Evolutionary conservation across 2,329 filamentous ascomycete species (phyloP), one percentile per base, ranked within the genome.

Genomic region (Magnaporthiopsis rhizophila): DNA sequence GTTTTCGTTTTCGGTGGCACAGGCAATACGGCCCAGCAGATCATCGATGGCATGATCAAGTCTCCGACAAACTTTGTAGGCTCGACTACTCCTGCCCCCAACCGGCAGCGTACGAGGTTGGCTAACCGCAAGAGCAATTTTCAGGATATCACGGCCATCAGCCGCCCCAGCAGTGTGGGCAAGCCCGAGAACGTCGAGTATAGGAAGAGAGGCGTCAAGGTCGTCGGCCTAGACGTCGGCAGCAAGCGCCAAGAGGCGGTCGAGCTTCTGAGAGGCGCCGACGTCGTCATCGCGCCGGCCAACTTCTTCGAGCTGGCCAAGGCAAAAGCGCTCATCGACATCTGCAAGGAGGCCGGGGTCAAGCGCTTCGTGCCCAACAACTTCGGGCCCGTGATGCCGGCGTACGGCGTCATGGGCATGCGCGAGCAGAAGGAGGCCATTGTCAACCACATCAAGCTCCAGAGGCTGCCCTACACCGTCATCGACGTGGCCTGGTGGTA

Each of bases 401-500:
- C 67, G 3, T 11, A 12, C 9, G 68, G 67, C 2, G 65, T 65
- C 2, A 68, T 68, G 65, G 45, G 12, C 3, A 18, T 68, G n/a
- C 62, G 65, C 7, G 66, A 68, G 8, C 21, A 79, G 72, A 86
- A 86, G 74, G 80, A 85, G 67, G 72, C 75, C 2, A 74, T 84
- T 15, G 77, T 81, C 69, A 77, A 81, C 65, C 77, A 81, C 63
- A 74, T 85, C 65, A 79, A 80, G 68, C 72, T 75, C 64, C 69
- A 81, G 1, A 72, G 75, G 38, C 75, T 86, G 1, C 81, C 81
- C 0, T 86, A 81, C 72, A 86, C 84, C 7, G 74, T 83, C 68
- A 79, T 86, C 62, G 83, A 86, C 66, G 78, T 85, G 15, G 84
- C 83, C n/a, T 84, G 76, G 74, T 86, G 84, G 84, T 81, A 83